Conservation (phyloP, 306 rosid species). For the Dryas alaskensis region DNA sequence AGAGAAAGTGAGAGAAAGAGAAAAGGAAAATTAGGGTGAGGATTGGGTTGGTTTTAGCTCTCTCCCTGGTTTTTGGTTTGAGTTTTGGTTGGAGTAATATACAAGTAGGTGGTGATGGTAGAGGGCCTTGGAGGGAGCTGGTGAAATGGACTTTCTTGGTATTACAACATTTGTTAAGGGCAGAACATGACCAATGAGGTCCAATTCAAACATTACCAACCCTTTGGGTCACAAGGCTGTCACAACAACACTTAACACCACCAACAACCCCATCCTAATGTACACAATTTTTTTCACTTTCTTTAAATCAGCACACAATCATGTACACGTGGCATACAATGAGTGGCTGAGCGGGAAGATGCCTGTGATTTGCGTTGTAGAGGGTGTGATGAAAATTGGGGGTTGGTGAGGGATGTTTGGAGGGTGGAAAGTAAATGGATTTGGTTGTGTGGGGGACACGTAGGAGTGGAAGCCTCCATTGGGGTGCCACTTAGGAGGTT, state of each 20-base stretch:
- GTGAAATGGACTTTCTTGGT: conserved; percentile 1
- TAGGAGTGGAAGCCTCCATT: conserved; percentile 10
- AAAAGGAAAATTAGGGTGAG: conserved; percentile 11
- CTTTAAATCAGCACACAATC: fast-evolving
- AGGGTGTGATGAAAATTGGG: not conserved
- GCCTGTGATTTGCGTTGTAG: not conserved
- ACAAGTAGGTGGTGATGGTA: conserved; percentile 17
- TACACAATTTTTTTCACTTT: not conserved
- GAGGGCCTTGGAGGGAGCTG: not conserved
- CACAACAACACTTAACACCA: not conserved
- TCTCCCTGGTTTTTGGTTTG: conserved; percentile 32
- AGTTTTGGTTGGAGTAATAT: conserved; percentile 37
- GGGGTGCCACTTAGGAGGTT: conserved; percentile 17
- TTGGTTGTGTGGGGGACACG: conserved; percentile 12
- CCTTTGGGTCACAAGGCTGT: not conserved
- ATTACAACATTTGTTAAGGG: not conserved
- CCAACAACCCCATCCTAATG: not conserved
- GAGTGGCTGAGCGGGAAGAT: not conserved
- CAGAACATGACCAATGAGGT: not conserved
- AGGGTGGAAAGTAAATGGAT: not conserved
- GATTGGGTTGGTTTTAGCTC: conserved; percentile 20
- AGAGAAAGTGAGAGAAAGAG: conserved; percentile 11
- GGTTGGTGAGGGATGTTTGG: conserved; percentile 33
- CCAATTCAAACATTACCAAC: too few species aligned
- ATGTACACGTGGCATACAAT: not conserved